Base-by-base conservation (phyloP, 495 filamentous ascomycete species). In the Penicillium roqueforti region DNA sequence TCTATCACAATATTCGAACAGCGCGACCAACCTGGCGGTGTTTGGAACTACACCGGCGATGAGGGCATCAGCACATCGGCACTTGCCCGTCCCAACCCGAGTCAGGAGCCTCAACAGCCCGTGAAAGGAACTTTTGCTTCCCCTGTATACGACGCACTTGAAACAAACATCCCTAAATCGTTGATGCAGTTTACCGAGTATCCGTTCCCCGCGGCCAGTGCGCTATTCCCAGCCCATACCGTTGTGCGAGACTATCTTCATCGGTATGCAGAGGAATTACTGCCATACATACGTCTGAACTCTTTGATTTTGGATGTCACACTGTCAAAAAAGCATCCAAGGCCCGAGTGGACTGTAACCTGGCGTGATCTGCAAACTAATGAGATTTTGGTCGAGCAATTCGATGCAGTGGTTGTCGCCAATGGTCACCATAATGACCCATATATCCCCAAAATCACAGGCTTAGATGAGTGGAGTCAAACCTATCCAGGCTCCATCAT, bases 1-100 rank as follows among this genome's bases (percentile, higher is more conserved):
- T 76, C 59, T 10, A 84, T 93, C 57, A 79, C 79, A 52, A 68
- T 93, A 32, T 89, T 81, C 61, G 89, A 95, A 61, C 87, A 91
- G 65, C 84, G 86, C 51, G 62, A 66, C 28, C 74, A 78, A 25
- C 76, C 82, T 6, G 89, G 89, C 46, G 89, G 89, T 6, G 79
- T 91, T 4, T 95, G 89, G 89, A 82, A 89, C 57, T 88, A 72
- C 22, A 56, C 62, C 22, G 40, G 73, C 1, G 57, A 66, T 42
- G 53, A 53, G 8, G 54, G 55, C 16, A 43, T 47, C 13, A 47
- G 18, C 14, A 31, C 22, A 16, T 14, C 32, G 6, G 3, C 20
- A 20, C 18, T 36, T 28, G 10, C 45, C 6, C 46, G 43, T n/a
- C 7, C 53, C 7, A 38, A 11, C 8, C 53, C 53, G 3, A 55